phyloP scores from a whole-genome alignment of 345 rosid species.

The Orychophragmus violaceus region DNA sequence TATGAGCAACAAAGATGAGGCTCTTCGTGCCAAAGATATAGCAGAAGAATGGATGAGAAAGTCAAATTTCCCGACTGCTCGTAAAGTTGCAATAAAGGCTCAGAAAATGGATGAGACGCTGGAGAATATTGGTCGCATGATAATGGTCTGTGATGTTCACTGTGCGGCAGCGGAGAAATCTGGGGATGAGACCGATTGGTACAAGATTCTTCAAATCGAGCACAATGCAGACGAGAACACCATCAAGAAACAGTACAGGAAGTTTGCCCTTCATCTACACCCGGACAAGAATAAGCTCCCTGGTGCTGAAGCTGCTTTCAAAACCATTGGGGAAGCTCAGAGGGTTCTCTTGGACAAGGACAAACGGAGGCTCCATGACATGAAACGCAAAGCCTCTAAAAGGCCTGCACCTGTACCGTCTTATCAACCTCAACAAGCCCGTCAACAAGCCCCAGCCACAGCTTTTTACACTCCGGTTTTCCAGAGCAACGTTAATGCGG shows the following conservation, averaged over 20 bases:
- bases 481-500: slow-evolving; percentile 15
- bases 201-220: slow-evolving; percentile 69
- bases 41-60: slow-evolving; percentile 63
- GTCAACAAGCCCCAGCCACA: slow-evolving; percentile 31
- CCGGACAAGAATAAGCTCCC: slow-evolving; percentile 91
- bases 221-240: slow-evolving; percentile 52
- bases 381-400: slow-evolving; percentile 31
- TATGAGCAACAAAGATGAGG: slow-evolving; percentile 96
- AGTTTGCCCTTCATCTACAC: slow-evolving; percentile 79
- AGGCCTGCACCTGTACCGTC: slow-evolving; percentile 31
- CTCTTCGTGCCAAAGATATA: slow-evolving; percentile 60
- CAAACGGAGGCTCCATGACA: slow-evolving; percentile 56
- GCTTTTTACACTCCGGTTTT: slow-evolving; percentile 18
- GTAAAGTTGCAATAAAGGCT: slow-evolving; percentile 56
- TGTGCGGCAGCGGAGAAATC: slow-evolving; percentile 54
- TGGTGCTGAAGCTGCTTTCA: slow-evolving; percentile 93
- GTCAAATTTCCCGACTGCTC: slow-evolving; percentile 58
- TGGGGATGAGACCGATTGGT: slow-evolving; percentile 84
- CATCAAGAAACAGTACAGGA: slow-evolving; percentile 82
- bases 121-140: slow-evolving; percentile 59
- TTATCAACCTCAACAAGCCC: slow-evolving; percentile 14
- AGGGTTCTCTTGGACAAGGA: slow-evolving; percentile 62
- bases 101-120: slow-evolving; percentile 54
- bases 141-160: slow-evolving; percentile 83
- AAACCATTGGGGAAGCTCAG: slow-evolving; percentile 81